Base-by-base conservation (phyloP, 768 basidiomycete species). In the Russula vinacea region DNA sequence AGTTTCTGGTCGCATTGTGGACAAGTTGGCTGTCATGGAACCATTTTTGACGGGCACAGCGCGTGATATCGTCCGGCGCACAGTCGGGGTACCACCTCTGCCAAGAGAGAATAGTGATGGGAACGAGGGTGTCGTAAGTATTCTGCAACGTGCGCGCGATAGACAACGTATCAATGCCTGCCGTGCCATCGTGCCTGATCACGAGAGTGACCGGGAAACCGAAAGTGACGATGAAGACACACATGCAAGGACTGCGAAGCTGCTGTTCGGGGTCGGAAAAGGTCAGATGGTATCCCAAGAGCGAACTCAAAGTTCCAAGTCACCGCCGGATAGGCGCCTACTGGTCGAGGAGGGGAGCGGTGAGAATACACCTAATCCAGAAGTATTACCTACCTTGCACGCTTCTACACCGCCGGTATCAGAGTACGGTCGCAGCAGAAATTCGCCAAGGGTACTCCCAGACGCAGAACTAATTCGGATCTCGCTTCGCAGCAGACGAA, bases 21-120 rank as follows among this genome's bases (percentile, higher is more conserved):
- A 72, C 61, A 85, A 80, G 68, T 67, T 85, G 22, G 74, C 76
- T 4, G 71, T 78, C 3, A 73, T 88, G 65, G 76, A 75, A 50
- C 71, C 73, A 19, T 83, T 80, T 70, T 70, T 89, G 3, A 75
- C 74, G 0, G 71, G 74, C 19, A 62, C 67, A 40, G 74, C 78
- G 42, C 76, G 73, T n/a, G 60, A 62, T 13, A 55, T 74, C 11
- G 71, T 83, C 47, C 68, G 68, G 10, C 58, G 53, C 13, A 10
- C 22, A 2, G 62, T 67, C 7, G 58, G 62, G 7, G 10, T 52
- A 1, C 51, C 52, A 11, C 53, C 66, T 22, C 50, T 60, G 3
- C 37, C 24, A 5, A 6, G 26, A 11, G 50, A 56, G 10, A 44
- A 22, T 32, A 17, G 7, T 8, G 8, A n/a, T 1, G 45, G 14